Evolutionary conservation across 2,329 filamentous ascomycete species (phyloP).

Genomic region (Stenocarpella maydis): DNA sequence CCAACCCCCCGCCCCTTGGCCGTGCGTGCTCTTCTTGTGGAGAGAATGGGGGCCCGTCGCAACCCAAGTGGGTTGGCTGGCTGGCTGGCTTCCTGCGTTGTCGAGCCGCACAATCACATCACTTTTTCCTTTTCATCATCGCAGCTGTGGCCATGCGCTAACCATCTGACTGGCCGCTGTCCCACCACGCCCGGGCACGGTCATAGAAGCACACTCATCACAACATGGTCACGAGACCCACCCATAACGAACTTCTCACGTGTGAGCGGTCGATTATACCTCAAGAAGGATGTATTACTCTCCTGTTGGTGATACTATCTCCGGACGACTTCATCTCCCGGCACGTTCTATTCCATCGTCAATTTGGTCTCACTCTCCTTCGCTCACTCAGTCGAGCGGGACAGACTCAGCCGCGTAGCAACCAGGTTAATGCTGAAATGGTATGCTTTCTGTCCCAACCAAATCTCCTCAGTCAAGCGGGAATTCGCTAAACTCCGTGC

Average conservation of each 20-base stretch:
- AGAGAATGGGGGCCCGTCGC: conserved; percentile 5
- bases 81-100: not conserved
- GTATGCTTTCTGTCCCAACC: conserved; percentile 17
- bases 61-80: conserved; percentile 5
- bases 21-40: not conserved
- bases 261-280: not conserved
- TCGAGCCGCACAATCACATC: conserved; percentile 1
- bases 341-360: not conserved
- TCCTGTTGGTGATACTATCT: conserved; percentile 17
- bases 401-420: not conserved
- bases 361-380: conserved; percentile 9
- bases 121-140: not conserved
- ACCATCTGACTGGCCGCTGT: not conserved
- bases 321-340: not conserved
- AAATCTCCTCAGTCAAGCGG: conserved; percentile 6
- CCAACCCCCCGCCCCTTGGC: not conserved
- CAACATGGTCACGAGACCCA: not conserved
- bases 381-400: not conserved
- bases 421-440: conserved; percentile 1
- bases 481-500: conserved; percentile 27
- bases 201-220: not conserved
- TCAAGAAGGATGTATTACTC: conserved; percentile 27
- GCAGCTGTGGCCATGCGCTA: not conserved
- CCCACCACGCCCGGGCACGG: conserved; percentile 8
- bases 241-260: not conserved